Percentiles rank a stretch among this genome's conserved stretches.
phyloP scores from a whole-genome alignment of 495 filamentous ascomycete species.

The Xylaria castorea region DNA sequence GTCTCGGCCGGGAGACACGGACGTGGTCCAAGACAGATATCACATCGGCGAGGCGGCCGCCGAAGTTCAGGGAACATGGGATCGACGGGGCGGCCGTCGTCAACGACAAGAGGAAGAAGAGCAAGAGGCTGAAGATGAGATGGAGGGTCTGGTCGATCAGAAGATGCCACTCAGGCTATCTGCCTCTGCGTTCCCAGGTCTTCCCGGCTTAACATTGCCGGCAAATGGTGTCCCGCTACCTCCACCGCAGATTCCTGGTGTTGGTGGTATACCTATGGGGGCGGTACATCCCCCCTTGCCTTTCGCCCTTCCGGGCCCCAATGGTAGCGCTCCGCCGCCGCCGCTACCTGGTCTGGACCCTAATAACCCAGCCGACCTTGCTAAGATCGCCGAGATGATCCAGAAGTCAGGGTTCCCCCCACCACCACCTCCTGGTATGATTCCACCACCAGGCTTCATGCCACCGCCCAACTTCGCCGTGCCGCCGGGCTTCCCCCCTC shows the following conservation, averaged over 20 bases:
- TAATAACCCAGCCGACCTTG: constrained; percentile 69
- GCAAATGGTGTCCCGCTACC: constrained; percentile 41
- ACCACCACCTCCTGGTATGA: constrained; percentile 53
- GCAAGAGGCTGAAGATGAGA: constrained; percentile 89
- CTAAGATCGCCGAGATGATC: constrained; percentile 70
- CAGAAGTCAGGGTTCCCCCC: constrained; percentile 58
- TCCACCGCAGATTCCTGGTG: constrained; percentile 49
- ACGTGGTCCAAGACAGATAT: constrained; percentile 84
- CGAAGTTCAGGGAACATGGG: constrained; percentile 91
- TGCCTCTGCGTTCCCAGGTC: constrained; percentile 47
- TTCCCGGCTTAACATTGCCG: constrained; percentile 59
- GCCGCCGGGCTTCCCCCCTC: constrained; percentile 56
- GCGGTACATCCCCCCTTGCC: constrained; percentile 39
- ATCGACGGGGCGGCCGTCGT: constrained; percentile 75
- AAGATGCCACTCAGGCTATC: constrained; percentile 71
- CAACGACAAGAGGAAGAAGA: constrained; percentile 91
- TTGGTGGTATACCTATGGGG: constrained; percentile 53
- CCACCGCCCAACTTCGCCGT: constrained; percentile 61
- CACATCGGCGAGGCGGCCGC: constrained; percentile 94
- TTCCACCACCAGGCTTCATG: constrained; percentile 53
- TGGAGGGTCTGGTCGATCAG: constrained; percentile 92
- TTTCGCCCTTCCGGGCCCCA: constrained; percentile 52
- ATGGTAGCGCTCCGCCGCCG: constrained; percentile 59
- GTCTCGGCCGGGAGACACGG: constrained; percentile 81
- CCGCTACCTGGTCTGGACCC: constrained; percentile 58